Evolutionary conservation across 2,329 filamentous ascomycete genomes (phyloP), one percentile per base, ranked within the genome.

Genomic region (Lachnellula occidentalis): DNA sequence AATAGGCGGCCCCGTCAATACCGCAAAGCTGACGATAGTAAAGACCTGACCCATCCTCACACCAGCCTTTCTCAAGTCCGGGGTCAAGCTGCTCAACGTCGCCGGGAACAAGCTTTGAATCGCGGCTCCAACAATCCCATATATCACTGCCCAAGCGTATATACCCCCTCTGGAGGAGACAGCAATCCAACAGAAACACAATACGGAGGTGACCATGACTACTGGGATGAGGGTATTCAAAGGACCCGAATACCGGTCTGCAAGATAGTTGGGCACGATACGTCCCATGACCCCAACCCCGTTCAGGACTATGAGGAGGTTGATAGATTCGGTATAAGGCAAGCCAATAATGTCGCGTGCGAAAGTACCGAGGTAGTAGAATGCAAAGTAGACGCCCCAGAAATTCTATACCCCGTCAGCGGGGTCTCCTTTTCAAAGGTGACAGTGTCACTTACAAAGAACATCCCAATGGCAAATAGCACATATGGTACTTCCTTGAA

Each of bases 11-110:
- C 80, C 80, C 3, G 76, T 79, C 49, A 83, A 65, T 2, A 73
- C 74, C 1, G 78, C 77, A 50, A 82, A 73, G n/a, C 73, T 75
- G 17, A 81, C 73, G 52, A 80, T 73, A 21, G 72, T 65, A 48
- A 82, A 75, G 5, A 77, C 73, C 76, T 81, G 79, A 1, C 80
- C 79, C 68, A 81, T 78, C n/a, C 79, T 69, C n/a, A 78, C 74
- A 0, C 80, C 80, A 5, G 71, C 70, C 65, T 79, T 81, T 57
- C 74, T 74, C 55, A 80, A 54, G 62, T 82, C 77, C 0, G 72
- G 73, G 0, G 77, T 80, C 54, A 83, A 66, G 48, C 73, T 77
- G 39, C 72, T 73, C 27, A 81, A 54, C 0, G 75, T 76, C 0
- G 76, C 76, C 0, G 79, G 78, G 57, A 81, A 81, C 2, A 83